A percentile compares a stretch with the other conserved stretches of the same genome.
phyloP scores from a whole-genome alignment of 2,329 filamentous ascomycete genomes.

The Hypoxylon sp. region DNA sequence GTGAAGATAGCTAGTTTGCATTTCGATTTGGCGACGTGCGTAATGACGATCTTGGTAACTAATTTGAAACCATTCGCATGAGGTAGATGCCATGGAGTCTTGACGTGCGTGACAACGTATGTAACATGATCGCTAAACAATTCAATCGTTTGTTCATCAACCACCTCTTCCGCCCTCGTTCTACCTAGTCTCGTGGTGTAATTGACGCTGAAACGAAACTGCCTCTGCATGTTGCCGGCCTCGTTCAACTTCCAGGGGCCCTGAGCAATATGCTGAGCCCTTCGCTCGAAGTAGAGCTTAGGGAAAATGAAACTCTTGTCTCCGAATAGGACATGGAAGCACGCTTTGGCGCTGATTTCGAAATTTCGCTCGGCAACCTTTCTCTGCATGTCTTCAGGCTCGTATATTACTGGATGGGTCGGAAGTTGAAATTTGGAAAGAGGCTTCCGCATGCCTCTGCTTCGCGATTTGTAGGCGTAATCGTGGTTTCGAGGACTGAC shows the following conservation, averaged over 20 bases:
- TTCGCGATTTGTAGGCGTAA: constrained; percentile 56
- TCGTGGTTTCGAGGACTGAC: constrained; percentile 55
- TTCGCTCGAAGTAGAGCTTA: constrained; percentile 86
- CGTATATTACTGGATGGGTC: constrained; percentile 83
- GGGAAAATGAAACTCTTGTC: constrained; percentile 97
- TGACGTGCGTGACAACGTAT: constrained; percentile 74
- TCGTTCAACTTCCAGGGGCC: constrained; percentile 85
- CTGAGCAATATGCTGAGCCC: constrained; percentile 84
- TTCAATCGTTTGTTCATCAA: constrained; percentile 90
- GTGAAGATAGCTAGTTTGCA: constrained; percentile 92
- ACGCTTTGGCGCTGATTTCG: constrained; percentile 91
- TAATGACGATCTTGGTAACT: constrained; percentile 92
- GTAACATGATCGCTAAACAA: constrained; percentile 81
- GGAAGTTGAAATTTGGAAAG: constrained; percentile 85
- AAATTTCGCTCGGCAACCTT: constrained; percentile 85
- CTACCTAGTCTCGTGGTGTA: constrained; percentile 76
- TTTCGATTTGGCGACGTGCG: constrained; percentile 90
- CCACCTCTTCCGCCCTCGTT: constrained; percentile 73
- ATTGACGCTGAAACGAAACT: constrained; percentile 85
- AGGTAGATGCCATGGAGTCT: constrained; percentile 86
- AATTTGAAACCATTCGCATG: constrained; percentile 84
- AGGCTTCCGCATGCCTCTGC: constrained; percentile 56
- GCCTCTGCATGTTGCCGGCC: constrained; percentile 78
- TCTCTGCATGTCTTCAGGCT: constrained; percentile 84
- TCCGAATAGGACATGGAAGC: constrained; percentile 96